Percentiles rank a stretch among this genome's conserved stretches.
phyloP scores from a whole-genome alignment of 441 rosid genomes.

The Corymbia citriodora region DNA sequence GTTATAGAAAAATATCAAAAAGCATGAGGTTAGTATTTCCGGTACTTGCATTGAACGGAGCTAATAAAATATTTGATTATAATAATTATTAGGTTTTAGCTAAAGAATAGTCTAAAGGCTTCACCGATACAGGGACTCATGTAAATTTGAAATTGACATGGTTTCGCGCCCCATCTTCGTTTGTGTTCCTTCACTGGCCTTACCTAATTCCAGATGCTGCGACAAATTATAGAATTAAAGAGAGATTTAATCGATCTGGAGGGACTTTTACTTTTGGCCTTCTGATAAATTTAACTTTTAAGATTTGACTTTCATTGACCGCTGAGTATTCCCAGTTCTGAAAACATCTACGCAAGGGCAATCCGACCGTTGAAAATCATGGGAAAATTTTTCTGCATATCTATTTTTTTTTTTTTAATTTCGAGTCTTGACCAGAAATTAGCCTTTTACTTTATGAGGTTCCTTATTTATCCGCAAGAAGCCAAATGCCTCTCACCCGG shows the following conservation, averaged over 20 bases:
- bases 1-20: background rate
- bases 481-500: background rate
- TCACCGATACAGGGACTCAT: accelerated
- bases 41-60: background rate
- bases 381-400: background rate
- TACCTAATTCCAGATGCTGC: background rate
- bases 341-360: background rate
- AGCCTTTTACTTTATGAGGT: background rate
- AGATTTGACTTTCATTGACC: background rate
- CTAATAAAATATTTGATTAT: background rate
- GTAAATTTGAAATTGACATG: background rate
- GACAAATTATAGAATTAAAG: background rate
- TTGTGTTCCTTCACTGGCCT: accelerated
- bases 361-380: background rate
- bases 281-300: background rate
- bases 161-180: accelerated
- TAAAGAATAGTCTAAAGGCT: background rate
- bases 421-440: background rate
- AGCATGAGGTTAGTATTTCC: background rate
- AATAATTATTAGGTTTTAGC: background rate
- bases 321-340: background rate
- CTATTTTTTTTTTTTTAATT: background rate
- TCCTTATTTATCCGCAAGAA: background rate
- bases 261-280: background rate
- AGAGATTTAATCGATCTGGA: background rate